Evolutionary conservation across 768 basidiomycete genomes (phyloP), one percentile per base, ranked within the genome.

Genomic region (Termitomyces sp.): DNA sequence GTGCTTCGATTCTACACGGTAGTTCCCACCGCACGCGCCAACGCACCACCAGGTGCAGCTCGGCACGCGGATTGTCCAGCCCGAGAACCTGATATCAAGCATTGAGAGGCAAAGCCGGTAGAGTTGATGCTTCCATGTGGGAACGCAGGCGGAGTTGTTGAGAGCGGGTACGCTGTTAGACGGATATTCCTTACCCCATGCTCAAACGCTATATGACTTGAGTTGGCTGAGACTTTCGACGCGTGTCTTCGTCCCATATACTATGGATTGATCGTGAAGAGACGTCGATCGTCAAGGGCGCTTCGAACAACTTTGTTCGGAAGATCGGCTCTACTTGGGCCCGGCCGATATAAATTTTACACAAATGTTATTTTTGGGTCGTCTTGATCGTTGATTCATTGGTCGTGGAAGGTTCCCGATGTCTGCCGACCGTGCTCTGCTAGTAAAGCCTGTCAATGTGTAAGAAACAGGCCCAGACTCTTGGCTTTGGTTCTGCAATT

Each of bases 1-100:
- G 27, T 5, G 46, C 42, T 8, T 53, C 50, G 8, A 9, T 33
- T n/a, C 22, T 24, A 30, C n/a, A 37, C 9, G 18, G 41, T 50
- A 18, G 41, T 44, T 9, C 36, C 45, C 8, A n/a, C 31, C 22
- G 8, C 53, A 54, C 37, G 20, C 51, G 3, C 62, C 59, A 37
- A 63, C 58, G n/a, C 47, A 54, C 24, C 48, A 59, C 34, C 60
- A 61, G 58, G n/a, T 44, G 15, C 47, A 51, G 58, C 54, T 65
- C 13, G 58, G 39, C 6, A 49, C 27, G 6, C 49, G 60, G 12
- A 57, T 61, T 9, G 53, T 49, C 7, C 52, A 61, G 48, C 16
- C 63, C n/a, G 59, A 63, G 52, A 46, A 59, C 34, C 54, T 52
- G 55, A 65, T 65, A 46, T 22, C 47, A 30, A 49, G 50, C 16